Percentiles rank a stretch among this genome's conserved stretches.
Evolutionary conservation across 768 basidiomycete species (phyloP).

Genomic region (Suillus brevipes): DNA sequence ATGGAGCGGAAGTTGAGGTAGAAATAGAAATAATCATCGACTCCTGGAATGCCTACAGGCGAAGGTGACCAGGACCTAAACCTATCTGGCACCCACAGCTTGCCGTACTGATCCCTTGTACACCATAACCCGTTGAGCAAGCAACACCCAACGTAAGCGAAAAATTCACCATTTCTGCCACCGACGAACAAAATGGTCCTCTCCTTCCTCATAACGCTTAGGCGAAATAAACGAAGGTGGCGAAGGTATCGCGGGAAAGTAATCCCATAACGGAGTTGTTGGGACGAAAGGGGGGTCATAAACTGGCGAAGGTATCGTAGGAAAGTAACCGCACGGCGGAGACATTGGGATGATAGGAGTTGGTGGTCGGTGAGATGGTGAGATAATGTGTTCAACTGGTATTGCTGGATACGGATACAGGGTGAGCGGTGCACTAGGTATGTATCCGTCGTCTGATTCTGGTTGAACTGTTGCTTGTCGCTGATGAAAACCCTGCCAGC

Average conservation of each 20-base stretch:
- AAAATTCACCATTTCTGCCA: constrained; percentile 3
- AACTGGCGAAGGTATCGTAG: not conserved
- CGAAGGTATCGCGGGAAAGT: not conserved
- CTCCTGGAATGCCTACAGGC: not conserved
- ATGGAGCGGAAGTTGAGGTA: constrained; percentile 3
- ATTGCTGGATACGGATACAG: not conserved
- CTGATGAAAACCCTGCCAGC: too few species aligned
- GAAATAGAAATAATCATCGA: constrained; percentile 3
- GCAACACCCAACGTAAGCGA: not conserved
- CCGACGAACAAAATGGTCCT: not conserved
- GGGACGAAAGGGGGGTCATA: not conserved
- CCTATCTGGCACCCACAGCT: not conserved
- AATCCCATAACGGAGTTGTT: not conserved
- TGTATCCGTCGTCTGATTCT: not conserved
- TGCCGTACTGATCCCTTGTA: not conserved
- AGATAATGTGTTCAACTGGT: not conserved
- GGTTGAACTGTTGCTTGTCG: not conserved
- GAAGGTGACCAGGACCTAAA: not conserved
- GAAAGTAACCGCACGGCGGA: not conserved
- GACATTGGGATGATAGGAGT: too few species aligned
- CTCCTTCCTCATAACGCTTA: not conserved
- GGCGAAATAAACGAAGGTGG: not conserved
- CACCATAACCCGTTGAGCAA: not conserved
- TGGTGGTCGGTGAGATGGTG: not conserved
- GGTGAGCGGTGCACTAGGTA: not conserved